Evolutionary conservation across 192 early-diverging fungal species (phyloP).

Genomic region (Mortierella alpina): DNA sequence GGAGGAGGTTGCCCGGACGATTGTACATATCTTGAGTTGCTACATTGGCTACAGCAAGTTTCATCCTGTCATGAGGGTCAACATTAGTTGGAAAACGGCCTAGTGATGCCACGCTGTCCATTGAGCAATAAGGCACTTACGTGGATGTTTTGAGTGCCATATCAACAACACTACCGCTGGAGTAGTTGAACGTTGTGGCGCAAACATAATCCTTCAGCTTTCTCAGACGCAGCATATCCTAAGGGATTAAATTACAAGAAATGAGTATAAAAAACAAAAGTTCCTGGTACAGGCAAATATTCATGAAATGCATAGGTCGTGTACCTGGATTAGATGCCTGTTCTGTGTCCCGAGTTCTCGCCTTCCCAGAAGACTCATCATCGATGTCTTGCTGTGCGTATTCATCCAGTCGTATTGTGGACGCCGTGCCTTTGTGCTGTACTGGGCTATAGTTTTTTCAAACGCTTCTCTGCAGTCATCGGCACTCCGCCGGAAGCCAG

Average conservation of each 20-base stretch:
- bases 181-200: constrained; percentile 33
- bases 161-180: constrained; percentile 38
- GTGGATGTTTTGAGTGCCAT: constrained; percentile 32
- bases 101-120: neutral
- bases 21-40: constrained; percentile 44
- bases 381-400: constrained; percentile 2
- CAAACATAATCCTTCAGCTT: constrained; percentile 6
- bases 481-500: constrained; percentile 2
- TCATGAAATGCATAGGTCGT: neutral
- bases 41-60: constrained; percentile 30
- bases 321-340: constrained; percentile 8
- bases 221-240: constrained; percentile 19
- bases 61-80: constrained; percentile 7
- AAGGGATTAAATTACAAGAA: neutral
- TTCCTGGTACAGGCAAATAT: neutral
- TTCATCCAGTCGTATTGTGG: neutral
- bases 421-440: neutral
- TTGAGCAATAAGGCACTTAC: neutral
- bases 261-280: neutral
- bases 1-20: constrained; percentile 34
- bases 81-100: neutral
- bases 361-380: neutral
- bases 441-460: constrained; percentile 18
- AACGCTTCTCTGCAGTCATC: constrained; percentile 9
- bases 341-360: constrained; percentile 4